Percentiles rank a stretch among this genome's conserved stretches.
Evolutionary conservation across 1,139 yeast genomes (phyloP).

Genomic region (Yamadazyma membranifaciens): DNA sequence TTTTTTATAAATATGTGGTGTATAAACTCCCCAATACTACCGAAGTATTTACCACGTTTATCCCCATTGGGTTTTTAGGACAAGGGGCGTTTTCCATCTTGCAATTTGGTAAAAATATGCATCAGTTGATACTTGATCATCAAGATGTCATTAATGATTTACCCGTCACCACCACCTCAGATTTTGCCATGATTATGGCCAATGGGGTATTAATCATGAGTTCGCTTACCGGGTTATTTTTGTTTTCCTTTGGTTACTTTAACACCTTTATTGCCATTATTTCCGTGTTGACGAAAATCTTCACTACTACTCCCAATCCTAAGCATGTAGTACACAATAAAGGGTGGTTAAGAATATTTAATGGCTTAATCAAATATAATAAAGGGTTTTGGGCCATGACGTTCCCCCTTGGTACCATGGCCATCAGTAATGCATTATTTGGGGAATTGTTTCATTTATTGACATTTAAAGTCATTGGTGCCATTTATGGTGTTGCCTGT

Average conservation of each 20-base stretch:
- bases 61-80: constrained; percentile 52
- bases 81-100: constrained; percentile 75
- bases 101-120: constrained; percentile 48
- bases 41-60: constrained; percentile 25
- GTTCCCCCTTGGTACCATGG: constrained; percentile 87
- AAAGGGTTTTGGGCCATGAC: constrained; percentile 84
- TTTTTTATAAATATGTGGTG: constrained; percentile 56
- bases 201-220: constrained; percentile 18
- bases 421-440: constrained; percentile 56
- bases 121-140: constrained; percentile 15
- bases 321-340: constrained; percentile 18
- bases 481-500: constrained; percentile 53
- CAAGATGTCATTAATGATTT: constrained; percentile 2
- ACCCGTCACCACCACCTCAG: neutral
- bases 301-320: constrained; percentile 27
- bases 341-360: constrained; percentile 14
- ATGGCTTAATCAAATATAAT: constrained; percentile 44
- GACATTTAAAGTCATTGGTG: constrained; percentile 60
- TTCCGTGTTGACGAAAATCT: constrained; percentile 39
- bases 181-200: constrained; percentile 14
- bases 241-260: constrained; percentile 63
- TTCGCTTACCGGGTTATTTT: constrained; percentile 40
- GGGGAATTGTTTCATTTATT: constrained; percentile 37
- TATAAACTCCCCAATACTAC: constrained; percentile 56
- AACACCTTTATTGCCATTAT: constrained; percentile 56